Percentiles rank a stretch among this genome's conserved stretches.
Conservation (phyloP, 345 rosid genomes). For the Combretum micranthum region DNA sequence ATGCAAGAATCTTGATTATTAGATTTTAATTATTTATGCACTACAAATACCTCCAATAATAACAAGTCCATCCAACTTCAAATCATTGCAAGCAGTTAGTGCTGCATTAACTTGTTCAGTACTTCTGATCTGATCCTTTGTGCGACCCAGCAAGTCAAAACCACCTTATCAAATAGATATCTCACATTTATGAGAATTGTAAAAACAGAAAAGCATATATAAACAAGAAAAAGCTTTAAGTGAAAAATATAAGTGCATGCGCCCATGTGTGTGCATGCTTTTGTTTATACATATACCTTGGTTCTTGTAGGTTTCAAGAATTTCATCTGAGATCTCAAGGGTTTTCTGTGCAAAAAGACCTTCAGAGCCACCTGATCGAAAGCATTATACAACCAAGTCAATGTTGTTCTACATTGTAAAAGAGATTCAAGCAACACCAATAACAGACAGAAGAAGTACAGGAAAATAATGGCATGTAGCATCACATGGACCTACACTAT, state of each 20-base stretch:
- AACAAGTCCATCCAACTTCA: constrained; percentile 93
- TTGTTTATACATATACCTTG: constrained; percentile 69
- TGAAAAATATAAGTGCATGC: constrained; percentile 7
- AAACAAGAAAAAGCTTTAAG: not conserved
- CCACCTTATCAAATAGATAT: constrained; percentile 51
- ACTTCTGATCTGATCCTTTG: constrained; percentile 94
- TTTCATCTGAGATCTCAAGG: constrained; percentile 72
- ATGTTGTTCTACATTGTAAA: not conserved
- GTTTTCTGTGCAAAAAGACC: constrained; percentile 95
- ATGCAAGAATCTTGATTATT: not conserved
- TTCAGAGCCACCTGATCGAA: constrained; percentile 79
- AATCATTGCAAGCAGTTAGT: constrained; percentile 64
- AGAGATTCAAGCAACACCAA: too few relatives aligned
- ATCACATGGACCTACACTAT: too few relatives aligned
- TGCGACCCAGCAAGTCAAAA: constrained; percentile 92
- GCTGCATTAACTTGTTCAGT: constrained; percentile 95
- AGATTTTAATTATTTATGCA: constrained; percentile 2
- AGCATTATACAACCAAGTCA: not conserved
- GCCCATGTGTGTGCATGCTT: too few relatives aligned
- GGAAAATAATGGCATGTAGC: not conserved
- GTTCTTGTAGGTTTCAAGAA: constrained; percentile 82
- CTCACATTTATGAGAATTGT: constrained; percentile 1
- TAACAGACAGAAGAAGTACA: not conserved
- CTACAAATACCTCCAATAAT: constrained; percentile 74
- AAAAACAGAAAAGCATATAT: not conserved